These are phyloP conservation scores for Triticum dicoccoides DNA, from an alignment of 176 grass and related monocot genomes.

Conservation along the genomic window DNA sequence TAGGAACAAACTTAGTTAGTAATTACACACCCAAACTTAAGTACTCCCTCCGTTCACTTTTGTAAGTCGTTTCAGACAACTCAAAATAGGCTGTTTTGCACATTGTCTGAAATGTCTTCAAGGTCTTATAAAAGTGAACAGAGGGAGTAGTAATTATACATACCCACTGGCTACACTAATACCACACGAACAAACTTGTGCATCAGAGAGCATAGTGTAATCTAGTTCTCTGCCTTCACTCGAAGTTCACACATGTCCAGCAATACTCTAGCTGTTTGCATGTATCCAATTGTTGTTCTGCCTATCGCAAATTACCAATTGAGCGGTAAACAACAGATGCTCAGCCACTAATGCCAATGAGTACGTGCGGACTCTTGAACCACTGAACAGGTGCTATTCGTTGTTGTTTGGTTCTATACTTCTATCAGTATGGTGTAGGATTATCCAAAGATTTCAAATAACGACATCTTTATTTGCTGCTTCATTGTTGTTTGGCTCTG, in stretches of 20 bases:
- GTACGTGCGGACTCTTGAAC: not conserved
- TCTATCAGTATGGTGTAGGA: not conserved
- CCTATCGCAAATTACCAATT: not conserved
- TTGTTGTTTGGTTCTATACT: slow-evolving; percentile 1
- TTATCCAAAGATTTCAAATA: slow-evolving; percentile 1
- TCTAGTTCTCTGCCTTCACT: not conserved
- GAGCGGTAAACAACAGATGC: slow-evolving; percentile 7
- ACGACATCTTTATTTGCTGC: not conserved
- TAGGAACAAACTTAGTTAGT: too few species aligned
- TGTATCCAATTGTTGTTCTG: not conserved
- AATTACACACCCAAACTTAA: too few species aligned
- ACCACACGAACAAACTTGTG: not conserved
- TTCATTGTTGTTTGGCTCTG: not conserved
- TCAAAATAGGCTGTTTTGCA: too few species aligned
- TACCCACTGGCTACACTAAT: not conserved
- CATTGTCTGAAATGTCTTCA: too few species aligned
- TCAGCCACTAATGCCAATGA: not conserved
- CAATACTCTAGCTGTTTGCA: not conserved
- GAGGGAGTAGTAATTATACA: too few species aligned
- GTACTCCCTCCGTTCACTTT: too few species aligned
- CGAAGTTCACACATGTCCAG: not conserved
- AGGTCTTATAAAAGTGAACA: too few species aligned
- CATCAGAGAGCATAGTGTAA: not conserved
- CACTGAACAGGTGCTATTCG: not conserved
- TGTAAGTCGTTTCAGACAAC: too few species aligned